Percentiles rank a stretch among this genome's conserved stretches.
Conservation (phyloP, 768 basidiomycete species). For the Lactifluus subvellereus region DNA sequence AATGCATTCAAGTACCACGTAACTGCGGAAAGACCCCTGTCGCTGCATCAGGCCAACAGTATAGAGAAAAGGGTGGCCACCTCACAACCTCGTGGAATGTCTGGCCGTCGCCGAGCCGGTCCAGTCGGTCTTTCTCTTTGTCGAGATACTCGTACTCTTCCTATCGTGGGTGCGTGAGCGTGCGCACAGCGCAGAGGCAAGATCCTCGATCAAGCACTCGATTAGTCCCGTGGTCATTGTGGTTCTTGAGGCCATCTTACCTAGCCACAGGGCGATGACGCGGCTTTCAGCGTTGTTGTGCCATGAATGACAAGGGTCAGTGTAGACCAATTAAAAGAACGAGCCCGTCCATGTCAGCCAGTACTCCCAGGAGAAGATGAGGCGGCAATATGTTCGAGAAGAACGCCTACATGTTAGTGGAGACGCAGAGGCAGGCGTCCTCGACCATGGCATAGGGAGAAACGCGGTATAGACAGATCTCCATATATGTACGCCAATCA, state of each 20-base stretch:
- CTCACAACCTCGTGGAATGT: conserved; percentile 21
- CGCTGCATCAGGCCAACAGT: too few species aligned
- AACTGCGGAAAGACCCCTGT: background rate
- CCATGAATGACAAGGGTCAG: conserved; percentile 28
- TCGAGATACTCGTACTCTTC: conserved; percentile 29
- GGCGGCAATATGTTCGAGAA: conserved; percentile 11
- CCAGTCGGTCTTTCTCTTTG: conserved; percentile 24
- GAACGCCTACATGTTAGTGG: conserved; percentile 1
- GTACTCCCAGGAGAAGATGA: background rate
- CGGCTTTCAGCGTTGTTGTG: conserved; percentile 29
- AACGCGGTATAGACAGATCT: background rate
- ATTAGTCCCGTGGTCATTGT: background rate
- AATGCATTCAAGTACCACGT: conserved; percentile 25
- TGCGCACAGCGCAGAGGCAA: conserved; percentile 14
- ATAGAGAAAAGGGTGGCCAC: too few species aligned
- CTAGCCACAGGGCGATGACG: conserved; percentile 30
- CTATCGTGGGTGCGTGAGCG: conserved; percentile 27
- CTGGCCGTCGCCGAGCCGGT: conserved; percentile 30
- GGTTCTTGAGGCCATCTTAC: background rate
- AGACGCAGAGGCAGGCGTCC: background rate
- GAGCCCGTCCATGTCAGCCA: background rate
- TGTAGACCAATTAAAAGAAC: conserved; percentile 24
- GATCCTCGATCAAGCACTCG: background rate
- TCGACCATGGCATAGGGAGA: background rate
- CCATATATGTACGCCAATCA: conserved; percentile 30